Conservation (phyloP, 169 alveolate genomes). For the Cystoisospora suis region DNA sequence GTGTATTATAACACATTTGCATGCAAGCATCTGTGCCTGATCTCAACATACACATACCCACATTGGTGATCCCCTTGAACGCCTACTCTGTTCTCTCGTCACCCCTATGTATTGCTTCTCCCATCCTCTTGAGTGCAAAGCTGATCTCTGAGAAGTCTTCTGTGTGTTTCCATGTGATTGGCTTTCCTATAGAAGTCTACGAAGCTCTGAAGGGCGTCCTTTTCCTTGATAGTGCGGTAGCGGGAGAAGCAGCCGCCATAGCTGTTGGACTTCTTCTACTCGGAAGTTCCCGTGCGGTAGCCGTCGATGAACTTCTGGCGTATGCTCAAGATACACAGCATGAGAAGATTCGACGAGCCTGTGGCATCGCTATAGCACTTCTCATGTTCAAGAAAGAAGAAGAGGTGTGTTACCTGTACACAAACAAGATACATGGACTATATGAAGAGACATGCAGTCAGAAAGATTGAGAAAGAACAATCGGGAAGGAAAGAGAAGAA, state of each 20-base stretch:
- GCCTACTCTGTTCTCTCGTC: no score
- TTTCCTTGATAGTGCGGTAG: slow-evolving; percentile 92
- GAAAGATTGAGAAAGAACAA: no score
- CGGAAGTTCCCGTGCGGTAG: slow-evolving; percentile 88
- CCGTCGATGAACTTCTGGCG: slow-evolving; percentile 89
- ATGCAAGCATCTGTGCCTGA: no score
- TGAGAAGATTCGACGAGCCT: slow-evolving; percentile 97
- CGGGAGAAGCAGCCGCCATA: slow-evolving; percentile 98
- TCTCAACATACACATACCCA: no score
- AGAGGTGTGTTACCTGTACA: slow-evolving; percentile 49
- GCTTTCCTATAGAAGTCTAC: slow-evolving; percentile 4
- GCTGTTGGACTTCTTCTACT: slow-evolving; percentile 90
- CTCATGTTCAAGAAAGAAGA: slow-evolving; percentile 93
- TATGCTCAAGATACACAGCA: slow-evolving; percentile 97
- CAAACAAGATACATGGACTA: background rate
- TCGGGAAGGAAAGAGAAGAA: background rate
- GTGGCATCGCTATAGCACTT: slow-evolving; percentile 93
- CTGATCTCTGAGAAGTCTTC: no score
- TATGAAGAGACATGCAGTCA: background rate
- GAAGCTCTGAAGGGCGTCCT: slow-evolving; percentile 90
- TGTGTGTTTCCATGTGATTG: background rate
- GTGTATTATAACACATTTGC: no score
- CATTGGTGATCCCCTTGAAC: no score
- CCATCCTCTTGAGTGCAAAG: no score
- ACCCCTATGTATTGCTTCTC: no score